Evolutionary conservation across 257 asterid genomes (phyloP).

Genomic region (Primulina eburnea): DNA sequence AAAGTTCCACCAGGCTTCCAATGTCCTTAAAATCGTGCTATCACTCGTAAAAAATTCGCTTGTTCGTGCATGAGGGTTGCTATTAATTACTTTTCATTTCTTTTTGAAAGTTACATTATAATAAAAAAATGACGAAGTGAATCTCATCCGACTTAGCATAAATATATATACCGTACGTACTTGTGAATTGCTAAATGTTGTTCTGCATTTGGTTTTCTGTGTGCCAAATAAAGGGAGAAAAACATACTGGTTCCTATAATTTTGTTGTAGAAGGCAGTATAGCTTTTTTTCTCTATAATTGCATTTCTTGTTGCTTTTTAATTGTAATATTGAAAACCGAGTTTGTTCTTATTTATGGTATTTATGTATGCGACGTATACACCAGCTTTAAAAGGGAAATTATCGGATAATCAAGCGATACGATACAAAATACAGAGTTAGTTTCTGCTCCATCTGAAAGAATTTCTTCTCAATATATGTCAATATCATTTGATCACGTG

Average conservation of each 20-base stretch:
- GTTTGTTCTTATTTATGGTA: neutral
- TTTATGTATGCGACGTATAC: neutral
- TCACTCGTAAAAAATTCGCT: too few species aligned
- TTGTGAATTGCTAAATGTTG: too few species aligned
- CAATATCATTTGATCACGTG: too few species aligned
- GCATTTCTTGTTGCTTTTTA: too few species aligned
- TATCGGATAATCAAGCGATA: too few species aligned
- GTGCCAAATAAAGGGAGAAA: neutral
- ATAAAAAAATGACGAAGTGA: too few species aligned
- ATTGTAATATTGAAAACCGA: too few species aligned
- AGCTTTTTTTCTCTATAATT: neutral
- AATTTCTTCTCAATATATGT: too few species aligned
- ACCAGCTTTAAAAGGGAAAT: neutral
- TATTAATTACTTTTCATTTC: neutral
- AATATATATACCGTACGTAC: too few species aligned
- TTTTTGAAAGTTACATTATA: too few species aligned
- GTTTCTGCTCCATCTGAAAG: too few species aligned
- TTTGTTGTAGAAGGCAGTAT: neutral
- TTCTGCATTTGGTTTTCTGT: neutral
- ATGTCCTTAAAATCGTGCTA: slow-evolving; percentile 13
- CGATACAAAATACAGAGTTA: neutral
- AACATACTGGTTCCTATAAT: neutral
- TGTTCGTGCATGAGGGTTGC: neutral
- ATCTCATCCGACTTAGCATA: neutral
- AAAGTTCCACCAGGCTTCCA: slow-evolving; percentile 24